Evolutionary conservation across 2,329 filamentous ascomycete species (phyloP).

Genomic region (Trichoderma sp.): DNA sequence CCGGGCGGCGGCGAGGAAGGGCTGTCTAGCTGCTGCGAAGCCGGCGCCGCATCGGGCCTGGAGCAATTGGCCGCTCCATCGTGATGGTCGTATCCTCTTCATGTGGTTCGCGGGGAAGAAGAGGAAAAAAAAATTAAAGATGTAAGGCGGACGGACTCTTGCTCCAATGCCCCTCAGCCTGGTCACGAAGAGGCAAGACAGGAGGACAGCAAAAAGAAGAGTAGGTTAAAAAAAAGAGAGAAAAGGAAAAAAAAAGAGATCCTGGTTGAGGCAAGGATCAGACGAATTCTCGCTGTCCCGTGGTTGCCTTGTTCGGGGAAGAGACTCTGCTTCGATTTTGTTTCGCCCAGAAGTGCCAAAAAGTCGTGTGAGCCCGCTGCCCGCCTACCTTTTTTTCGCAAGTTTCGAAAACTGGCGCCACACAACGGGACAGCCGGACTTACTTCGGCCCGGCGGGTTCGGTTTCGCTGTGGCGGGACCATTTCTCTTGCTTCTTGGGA

Average conservation of each 20-base stretch:
- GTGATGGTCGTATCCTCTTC: slow-evolving; percentile 43
- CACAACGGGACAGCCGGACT: slow-evolving; percentile 16
- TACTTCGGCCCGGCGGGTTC: slow-evolving; percentile 20
- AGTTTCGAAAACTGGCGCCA: background rate
- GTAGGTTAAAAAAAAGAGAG: background rate
- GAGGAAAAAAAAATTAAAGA: background rate
- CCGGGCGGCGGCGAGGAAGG: slow-evolving; percentile 27
- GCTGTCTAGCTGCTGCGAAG: slow-evolving; percentile 25
- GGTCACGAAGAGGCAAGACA: background rate
- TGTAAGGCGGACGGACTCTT: background rate
- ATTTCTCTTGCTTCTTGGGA: slow-evolving; percentile 15
- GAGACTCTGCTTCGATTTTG: slow-evolving; percentile 16
- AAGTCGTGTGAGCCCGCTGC: slow-evolving; percentile 22
- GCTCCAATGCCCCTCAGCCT: slow-evolving; percentile 11
- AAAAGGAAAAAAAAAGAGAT: background rate
- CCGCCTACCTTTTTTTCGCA: slow-evolving; percentile 13
- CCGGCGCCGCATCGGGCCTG: slow-evolving; percentile 32
- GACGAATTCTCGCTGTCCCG: background rate
- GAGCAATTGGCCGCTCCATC: slow-evolving; percentile 42
- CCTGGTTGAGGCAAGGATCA: slow-evolving; percentile 5
- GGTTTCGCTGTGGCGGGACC: background rate
- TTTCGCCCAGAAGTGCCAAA: background rate
- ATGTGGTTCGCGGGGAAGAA: slow-evolving; percentile 28
- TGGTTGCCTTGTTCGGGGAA: slow-evolving; percentile 2
- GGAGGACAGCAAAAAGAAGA: background rate